Evolutionary conservation across 1,139 yeast species (phyloP), one percentile per base, ranked within the genome.

Genomic region (Wickerhamomyces sp.): DNA sequence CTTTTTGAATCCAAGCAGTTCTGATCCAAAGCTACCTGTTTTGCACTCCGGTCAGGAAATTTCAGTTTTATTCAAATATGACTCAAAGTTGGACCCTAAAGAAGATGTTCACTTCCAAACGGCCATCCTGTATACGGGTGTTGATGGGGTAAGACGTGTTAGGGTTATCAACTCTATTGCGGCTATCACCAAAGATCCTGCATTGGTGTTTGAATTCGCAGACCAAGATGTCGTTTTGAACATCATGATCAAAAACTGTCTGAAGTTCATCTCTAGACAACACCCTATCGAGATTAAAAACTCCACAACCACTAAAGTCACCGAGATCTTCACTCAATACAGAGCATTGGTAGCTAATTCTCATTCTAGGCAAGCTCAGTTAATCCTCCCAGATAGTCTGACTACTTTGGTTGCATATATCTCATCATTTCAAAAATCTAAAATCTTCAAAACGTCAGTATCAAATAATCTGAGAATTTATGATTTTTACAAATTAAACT

Each of bases 91-190:
- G 33, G 77, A 81, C 42, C 69, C 85, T 4, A 78, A 78, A 43
- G 71, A 75, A 29, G 96, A 88, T 59, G 87, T 89, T 31, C 95
- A 88, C 60, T 88, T 90, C 68, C 99, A 92, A 63, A 85, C 88
- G 2, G 97, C 97, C 0, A 52, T 92, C 33, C 68, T 94, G 40
- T 89, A 88, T 59, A 92, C 97, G 0, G 85, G 90, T 38, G 57
- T 70, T 3, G 69, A 70, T 39, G 98, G 99, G 24, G 64, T 71
- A 12, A 70, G 97, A 49, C 82, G 87, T 49, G 94, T 92, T 12
- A 73, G 99, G 48, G 89, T 89, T 10, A 76, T 87, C 37, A 92
- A 94, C 56, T 66, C 79, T 43, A 81, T 82, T n/a, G 77, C 88
- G 35, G 87, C 95, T 0, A 92, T 88, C 12, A 77, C 94, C 8